Conservation (phyloP, 805 yeast species). For the Alloascoidea hylecoeti region DNA sequence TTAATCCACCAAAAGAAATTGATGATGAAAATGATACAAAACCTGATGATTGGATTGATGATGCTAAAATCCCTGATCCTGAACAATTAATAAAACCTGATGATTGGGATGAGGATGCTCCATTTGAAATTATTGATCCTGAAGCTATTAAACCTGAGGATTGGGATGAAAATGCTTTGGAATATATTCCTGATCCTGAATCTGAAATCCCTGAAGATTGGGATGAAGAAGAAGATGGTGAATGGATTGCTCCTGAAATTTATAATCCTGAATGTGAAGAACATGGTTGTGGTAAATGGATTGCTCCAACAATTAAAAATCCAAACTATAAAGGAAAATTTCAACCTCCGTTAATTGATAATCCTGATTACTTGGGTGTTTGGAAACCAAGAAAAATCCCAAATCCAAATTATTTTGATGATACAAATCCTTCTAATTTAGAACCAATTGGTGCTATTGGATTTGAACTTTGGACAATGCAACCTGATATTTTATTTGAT, state of each 20-base stretch:
- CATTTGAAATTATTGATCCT: constrained; percentile 52
- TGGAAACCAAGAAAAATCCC: constrained; percentile 58
- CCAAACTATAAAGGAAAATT: constrained; percentile 70
- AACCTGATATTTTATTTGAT: constrained; percentile 59
- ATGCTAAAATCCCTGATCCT: constrained; percentile 54
- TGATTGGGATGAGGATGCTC: constrained; percentile 73
- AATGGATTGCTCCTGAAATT: constrained; percentile 61
- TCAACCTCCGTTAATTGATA: constrained; percentile 50
- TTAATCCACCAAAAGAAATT: constrained; percentile 54
- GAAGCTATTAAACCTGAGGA: constrained; percentile 52
- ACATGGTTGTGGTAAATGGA: constrained; percentile 75
- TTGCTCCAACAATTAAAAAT: constrained; percentile 49
- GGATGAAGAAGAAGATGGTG: constrained; percentile 88
- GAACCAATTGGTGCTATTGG: constrained; percentile 71
- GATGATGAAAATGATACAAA: constrained; percentile 40
- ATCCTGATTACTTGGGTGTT: constrained; percentile 68
- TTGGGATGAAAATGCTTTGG: constrained; percentile 61
- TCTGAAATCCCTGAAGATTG: constrained; percentile 62
- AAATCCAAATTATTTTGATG: constrained; percentile 61
- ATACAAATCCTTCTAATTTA: constrained; percentile 39
- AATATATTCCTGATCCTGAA: constrained; percentile 51
- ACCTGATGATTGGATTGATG: constrained; percentile 80
- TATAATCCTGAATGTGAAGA: constrained; percentile 59
- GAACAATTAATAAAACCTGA: constrained; percentile 50
- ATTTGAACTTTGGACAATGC: constrained; percentile 85